Percentiles rank a stretch among this genome's conserved stretches.
These are phyloP conservation scores for Haplosporangium sp. DNA, from an alignment of 371 early-diverging fungal species.

Conservation along the genomic window DNA sequence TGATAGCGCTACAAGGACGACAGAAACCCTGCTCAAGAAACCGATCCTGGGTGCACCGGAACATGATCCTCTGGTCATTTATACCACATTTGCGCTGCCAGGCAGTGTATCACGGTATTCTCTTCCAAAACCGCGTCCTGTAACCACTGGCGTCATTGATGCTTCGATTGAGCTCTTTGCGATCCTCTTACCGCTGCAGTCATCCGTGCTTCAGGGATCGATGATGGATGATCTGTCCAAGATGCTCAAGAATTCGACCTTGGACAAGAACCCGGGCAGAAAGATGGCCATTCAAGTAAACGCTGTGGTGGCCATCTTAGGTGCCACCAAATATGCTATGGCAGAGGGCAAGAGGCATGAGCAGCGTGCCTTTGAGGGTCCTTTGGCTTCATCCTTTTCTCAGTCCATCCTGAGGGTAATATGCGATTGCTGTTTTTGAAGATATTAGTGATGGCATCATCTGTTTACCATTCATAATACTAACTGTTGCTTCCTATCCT, in stretches of 20 bases:
- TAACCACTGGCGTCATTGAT: slow-evolving; percentile 62
- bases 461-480: background rate
- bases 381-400: slow-evolving; percentile 41
- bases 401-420: slow-evolving; percentile 50
- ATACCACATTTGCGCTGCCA: slow-evolving; percentile 59
- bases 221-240: slow-evolving; percentile 80
- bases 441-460: background rate
- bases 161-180: slow-evolving; percentile 81
- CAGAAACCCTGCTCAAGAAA: slow-evolving; percentile 66
- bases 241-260: slow-evolving; percentile 66
- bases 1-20: slow-evolving; percentile 56
- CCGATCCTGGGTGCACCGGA: slow-evolving; percentile 72
- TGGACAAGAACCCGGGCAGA: slow-evolving; percentile 80
- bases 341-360: slow-evolving; percentile 48
- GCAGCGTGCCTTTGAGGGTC: slow-evolving; percentile 46
- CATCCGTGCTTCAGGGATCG: slow-evolving; percentile 78
- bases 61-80: slow-evolving; percentile 67
- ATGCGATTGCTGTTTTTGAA: background rate
- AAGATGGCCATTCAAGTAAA: slow-evolving; percentile 85
- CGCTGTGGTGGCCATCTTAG: slow-evolving; percentile 76
- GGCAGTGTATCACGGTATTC: slow-evolving; percentile 37
- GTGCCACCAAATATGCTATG: slow-evolving; percentile 73
- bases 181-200: slow-evolving; percentile 69
- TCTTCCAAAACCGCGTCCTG: slow-evolving; percentile 56
- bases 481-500: background rate